A percentile compares a stretch with the other conserved stretches of the same genome.
phyloP scores from a whole-genome alignment of 2,329 filamentous ascomycete genomes.

The Neofusicoccum parvum region DNA sequence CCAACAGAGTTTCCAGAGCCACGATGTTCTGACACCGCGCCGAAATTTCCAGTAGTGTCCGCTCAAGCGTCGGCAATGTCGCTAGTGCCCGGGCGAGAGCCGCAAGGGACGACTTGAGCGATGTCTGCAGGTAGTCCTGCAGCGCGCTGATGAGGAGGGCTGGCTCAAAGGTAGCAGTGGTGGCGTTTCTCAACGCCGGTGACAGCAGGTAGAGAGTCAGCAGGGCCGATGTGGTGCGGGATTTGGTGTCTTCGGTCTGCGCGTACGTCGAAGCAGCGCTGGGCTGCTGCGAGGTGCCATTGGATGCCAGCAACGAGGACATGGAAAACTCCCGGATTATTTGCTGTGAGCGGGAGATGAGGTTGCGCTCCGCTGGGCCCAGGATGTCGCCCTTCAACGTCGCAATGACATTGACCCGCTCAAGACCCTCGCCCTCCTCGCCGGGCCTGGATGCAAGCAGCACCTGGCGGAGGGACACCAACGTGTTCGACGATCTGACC shows the following conservation, averaged over 20 bases:
- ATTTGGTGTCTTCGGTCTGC: slow-evolving; percentile 73
- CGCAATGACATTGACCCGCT: slow-evolving; percentile 70
- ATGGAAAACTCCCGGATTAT: slow-evolving; percentile 83
- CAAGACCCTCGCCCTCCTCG: slow-evolving; percentile 76
- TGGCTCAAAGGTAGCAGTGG: slow-evolving; percentile 60
- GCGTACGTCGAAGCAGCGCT: slow-evolving; percentile 53
- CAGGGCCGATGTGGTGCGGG: slow-evolving; percentile 72
- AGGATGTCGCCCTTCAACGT: slow-evolving; percentile 71
- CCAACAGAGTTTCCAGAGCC: slow-evolving; percentile 79
- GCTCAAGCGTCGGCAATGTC: slow-evolving; percentile 78
- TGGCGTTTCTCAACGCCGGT: slow-evolving; percentile 3
- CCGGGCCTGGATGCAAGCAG: slow-evolving; percentile 67
- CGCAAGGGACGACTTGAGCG: slow-evolving; percentile 76
- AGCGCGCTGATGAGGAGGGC: slow-evolving; percentile 73
- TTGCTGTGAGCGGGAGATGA: slow-evolving; percentile 75
- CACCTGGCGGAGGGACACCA: slow-evolving; percentile 74
- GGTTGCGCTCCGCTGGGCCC: slow-evolving; percentile 69
- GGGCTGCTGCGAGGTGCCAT: slow-evolving; percentile 20
- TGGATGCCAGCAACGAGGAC: slow-evolving; percentile 53
- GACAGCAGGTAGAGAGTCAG: slow-evolving; percentile 80
- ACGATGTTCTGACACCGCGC: slow-evolving; percentile 87
- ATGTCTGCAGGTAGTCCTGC: slow-evolving; percentile 79
- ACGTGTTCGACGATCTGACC: slow-evolving; percentile 77
- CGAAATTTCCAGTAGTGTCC: slow-evolving; percentile 78
- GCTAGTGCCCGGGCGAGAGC: slow-evolving; percentile 74